Conservation (phyloP, 768 basidiomycete species). For the Lyophyllum shimeji region DNA sequence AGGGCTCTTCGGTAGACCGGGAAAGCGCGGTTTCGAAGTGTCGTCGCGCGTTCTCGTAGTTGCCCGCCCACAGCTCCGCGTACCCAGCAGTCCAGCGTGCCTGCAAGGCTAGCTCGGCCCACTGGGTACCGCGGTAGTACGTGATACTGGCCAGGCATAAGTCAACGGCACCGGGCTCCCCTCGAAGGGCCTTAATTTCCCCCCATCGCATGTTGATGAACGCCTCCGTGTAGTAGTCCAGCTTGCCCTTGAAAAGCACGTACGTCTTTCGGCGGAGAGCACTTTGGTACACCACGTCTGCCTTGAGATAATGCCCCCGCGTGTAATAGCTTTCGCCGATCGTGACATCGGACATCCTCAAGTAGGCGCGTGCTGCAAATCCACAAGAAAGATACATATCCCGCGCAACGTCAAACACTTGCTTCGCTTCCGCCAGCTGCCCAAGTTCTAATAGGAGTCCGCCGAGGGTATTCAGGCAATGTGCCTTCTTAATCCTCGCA, state of each 20-base stretch:
- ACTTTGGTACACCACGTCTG: background rate
- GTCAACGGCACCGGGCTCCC: background rate
- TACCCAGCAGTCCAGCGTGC: background rate
- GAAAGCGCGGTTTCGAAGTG: background rate
- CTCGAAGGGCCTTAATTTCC: background rate
- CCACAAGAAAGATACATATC: background rate
- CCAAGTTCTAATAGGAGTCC: background rate
- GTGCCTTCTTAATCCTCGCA: background rate
- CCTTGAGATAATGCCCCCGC: conserved; percentile 2
- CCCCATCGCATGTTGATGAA: background rate
- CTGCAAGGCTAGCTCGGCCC: background rate
- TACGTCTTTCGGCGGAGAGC: background rate
- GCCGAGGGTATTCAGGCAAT: background rate
- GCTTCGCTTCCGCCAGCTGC: conserved; percentile 1
- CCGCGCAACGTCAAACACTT: background rate
- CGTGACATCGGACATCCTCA: background rate
- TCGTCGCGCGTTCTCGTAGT: background rate
- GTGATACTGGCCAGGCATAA: background rate
- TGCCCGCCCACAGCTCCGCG: background rate
- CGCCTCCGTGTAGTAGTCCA: background rate
- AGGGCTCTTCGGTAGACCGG: background rate
- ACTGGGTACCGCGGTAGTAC: background rate
- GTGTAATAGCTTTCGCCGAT: background rate
- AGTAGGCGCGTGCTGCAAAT: background rate
- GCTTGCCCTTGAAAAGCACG: background rate